These are phyloP conservation scores for Phytophthora capsici DNA, from an alignment of 352 stramenopile species.

Conservation along the genomic window DNA sequence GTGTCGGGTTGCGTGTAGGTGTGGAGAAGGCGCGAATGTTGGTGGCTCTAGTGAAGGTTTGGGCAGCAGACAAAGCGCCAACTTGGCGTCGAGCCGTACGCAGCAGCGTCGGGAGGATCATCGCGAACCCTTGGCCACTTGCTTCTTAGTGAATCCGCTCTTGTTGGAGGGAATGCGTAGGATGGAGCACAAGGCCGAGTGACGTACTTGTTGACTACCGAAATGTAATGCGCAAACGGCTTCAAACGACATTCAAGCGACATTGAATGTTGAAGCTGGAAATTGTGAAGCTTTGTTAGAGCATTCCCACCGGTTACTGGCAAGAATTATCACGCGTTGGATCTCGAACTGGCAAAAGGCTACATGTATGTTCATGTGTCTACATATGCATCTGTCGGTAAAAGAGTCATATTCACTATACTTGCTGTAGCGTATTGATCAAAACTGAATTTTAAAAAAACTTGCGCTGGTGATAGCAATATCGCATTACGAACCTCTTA, in stretches of 20 bases:
- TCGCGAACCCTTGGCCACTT: no score
- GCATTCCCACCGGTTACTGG: no score
- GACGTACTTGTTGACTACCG: conserved; percentile 14
- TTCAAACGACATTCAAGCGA: conserved; percentile 5
- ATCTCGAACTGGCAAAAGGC: no score
- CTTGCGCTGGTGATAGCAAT: neutral
- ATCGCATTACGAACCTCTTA: neutral
- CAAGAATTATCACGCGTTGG: no score
- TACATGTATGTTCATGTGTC: no score
- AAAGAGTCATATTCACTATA: no score
- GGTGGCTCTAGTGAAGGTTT: conserved; percentile 1
- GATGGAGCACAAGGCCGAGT: no score
- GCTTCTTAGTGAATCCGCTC: no score
- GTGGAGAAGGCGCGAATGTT: conserved; percentile 31
- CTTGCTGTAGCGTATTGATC: no score
- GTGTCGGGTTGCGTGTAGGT: conserved; percentile 47
- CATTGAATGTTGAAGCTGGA: conserved; percentile 11
- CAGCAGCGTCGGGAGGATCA: conserved; percentile 33
- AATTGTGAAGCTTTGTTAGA: no score
- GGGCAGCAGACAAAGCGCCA: conserved; percentile 1
- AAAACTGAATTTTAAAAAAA: neutral
- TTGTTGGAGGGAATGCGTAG: no score
- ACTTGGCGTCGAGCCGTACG: conserved; percentile 18
- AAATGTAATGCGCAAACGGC: conserved; percentile 11
- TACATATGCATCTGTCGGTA: no score